Base-by-base conservation (phyloP, 345 rosid genomes). In the Salix koriyanagi region DNA sequence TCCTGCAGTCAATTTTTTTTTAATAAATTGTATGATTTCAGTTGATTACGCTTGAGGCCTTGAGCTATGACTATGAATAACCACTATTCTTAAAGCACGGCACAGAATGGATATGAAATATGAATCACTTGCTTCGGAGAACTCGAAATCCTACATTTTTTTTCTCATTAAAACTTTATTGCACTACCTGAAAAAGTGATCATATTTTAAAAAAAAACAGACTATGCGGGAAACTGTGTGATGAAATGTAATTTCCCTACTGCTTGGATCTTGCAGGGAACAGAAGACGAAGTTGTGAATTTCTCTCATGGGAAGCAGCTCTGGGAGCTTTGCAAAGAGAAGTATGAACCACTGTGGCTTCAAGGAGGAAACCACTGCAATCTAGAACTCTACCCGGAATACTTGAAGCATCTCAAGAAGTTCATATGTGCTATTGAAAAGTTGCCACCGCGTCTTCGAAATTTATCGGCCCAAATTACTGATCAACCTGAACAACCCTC, bases 321-420 rank as follows among this genome's bases (percentile, higher is more conserved):
- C 23, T 91, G 94, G 95, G 92, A 90, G 74, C 88, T 87, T 11
- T 89, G 96, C 79, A 93, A 87, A 78, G 93, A 90, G 68, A 95
- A 91, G 85, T 95, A 93, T 16, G 99, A 95, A 81, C 99, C 99
- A 0, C 66, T 91, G 74, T 95, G 97, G 99, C 82, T 95, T 19
- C 81, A 86, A 84, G 97, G 96, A 68, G 93, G 97, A 52, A 87
- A 79, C 82, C 99, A 95, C 67, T 95, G 94, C 78, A 84, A 93
- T 74, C 84, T 95, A 81, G 99, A 95, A 79, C 79, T 80, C 73
- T 91, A 79, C 56, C 97, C 99, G 1, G 94, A 93, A 71, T 95
- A 90, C 86, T 82, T 90, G 70, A 87, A 82, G 46, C 97, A 95
- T 78, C 88, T 93, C 66, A 84, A 71, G 84, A 93, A 89, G 81